A percentile compares a stretch with the other conserved stretches of the same genome.
Conservation (phyloP, 2,329 filamentous ascomycete genomes). For the Truncatella angustata region DNA sequence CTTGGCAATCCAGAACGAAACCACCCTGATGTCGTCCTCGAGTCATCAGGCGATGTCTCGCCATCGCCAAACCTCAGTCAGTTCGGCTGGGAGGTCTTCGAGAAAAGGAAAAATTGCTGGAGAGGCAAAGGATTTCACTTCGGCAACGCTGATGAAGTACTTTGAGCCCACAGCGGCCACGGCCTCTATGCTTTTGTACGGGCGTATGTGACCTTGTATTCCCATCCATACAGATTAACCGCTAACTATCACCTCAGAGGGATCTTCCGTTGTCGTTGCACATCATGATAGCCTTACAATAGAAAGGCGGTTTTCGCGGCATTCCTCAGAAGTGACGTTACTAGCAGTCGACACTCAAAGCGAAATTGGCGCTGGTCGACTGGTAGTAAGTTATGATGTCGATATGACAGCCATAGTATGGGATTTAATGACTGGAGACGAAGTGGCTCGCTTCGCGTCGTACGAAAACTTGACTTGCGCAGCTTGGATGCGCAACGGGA, state of each 20-base stretch:
- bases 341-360: conserved; percentile 90
- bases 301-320: conserved; percentile 80
- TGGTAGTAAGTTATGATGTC: conserved; percentile 91
- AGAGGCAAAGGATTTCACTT: conserved; percentile 51
- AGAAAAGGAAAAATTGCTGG: conserved; percentile 39
- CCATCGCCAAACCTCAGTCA: conserved; percentile 59
- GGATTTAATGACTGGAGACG: conserved; percentile 89
- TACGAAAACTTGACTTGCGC: conserved; percentile 85
- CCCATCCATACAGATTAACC: background rate
- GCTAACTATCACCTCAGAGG: conserved; percentile 42
- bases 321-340: conserved; percentile 79
- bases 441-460: conserved; percentile 87
- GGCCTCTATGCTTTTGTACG: conserved; percentile 85
- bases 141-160: conserved; percentile 49
- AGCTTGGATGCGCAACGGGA: conserved; percentile 95
- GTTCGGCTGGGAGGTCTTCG: conserved; percentile 52
- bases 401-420: conserved; percentile 93
- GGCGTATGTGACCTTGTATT: conserved; percentile 38
- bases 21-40: conserved; percentile 55
- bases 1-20: conserved; percentile 24
- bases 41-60: conserved; percentile 47
- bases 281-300: conserved; percentile 91
- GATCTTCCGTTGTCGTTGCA: conserved; percentile 77
- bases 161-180: conserved; percentile 91
- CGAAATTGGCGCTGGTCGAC: conserved; percentile 76